Evolutionary conservation across 306 rosid species (phyloP).

Genomic region (Glycine soja): DNA sequence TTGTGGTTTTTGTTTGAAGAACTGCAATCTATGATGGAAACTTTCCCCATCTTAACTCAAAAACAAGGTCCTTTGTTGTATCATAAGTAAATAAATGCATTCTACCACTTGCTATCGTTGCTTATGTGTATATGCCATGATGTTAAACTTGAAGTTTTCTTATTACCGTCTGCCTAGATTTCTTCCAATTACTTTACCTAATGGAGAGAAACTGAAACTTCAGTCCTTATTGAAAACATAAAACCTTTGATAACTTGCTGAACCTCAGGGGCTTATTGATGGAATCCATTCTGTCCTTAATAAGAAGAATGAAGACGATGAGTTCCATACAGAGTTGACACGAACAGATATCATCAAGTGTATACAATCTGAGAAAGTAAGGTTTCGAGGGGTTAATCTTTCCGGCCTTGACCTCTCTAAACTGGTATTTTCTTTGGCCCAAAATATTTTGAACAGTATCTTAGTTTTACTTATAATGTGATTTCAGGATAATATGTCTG

Average conservation of each 20-base stretch:
- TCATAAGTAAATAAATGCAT: slow-evolving; percentile 22
- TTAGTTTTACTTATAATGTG: slow-evolving; percentile 29
- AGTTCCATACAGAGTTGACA: slow-evolving; percentile 70
- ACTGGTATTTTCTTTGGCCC: slow-evolving; percentile 63
- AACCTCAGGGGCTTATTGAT: slow-evolving; percentile 82
- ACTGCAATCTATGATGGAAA: slow-evolving; percentile 5
- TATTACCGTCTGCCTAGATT: slow-evolving; percentile 12
- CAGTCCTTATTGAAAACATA: slow-evolving; percentile 23
- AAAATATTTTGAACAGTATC: slow-evolving; percentile 13
- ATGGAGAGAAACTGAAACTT: slow-evolving; percentile 39
- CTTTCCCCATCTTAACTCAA: slow-evolving; percentile 17
- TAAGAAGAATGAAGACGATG: slow-evolving; percentile 74
- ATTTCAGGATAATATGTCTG: slow-evolving; percentile 32
- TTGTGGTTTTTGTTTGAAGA: slow-evolving; percentile 17
- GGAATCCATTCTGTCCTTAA: slow-evolving; percentile 60
- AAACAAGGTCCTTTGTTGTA: neutral
- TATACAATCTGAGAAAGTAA: slow-evolving; percentile 82
- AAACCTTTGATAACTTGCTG: slow-evolving; percentile 21
- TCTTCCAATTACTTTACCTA: slow-evolving; percentile 27
- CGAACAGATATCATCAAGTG: slow-evolving; percentile 94
- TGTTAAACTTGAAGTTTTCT: slow-evolving; percentile 24
- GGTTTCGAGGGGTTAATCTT: slow-evolving; percentile 94
- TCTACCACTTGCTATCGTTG: slow-evolving; percentile 8
- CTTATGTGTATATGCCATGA: neutral
- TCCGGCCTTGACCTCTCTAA: slow-evolving; percentile 96